Evolutionary conservation across 768 basidiomycete genomes (phyloP), one percentile per base, ranked within the genome.

Genomic region (Russula sp.): DNA sequence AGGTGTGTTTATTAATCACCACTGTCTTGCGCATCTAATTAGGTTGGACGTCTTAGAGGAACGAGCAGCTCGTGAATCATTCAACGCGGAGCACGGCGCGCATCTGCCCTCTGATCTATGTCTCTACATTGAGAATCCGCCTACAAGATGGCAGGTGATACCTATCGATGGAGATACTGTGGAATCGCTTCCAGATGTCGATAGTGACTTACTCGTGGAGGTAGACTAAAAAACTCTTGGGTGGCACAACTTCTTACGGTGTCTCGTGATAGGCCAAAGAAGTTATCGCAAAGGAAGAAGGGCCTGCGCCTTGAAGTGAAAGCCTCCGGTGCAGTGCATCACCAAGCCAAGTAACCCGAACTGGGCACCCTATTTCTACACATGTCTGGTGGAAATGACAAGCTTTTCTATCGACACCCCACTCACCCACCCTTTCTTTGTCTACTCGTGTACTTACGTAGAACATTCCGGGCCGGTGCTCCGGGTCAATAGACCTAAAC

Each of bases 91-190:
- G 49, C 84, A 92, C 53, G 90, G 89, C 0, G 78, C 78, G 13
- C 81, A 87, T 70, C 78, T 93, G 2, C 90, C 90, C 0, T 81
- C 85, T 65, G 91, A 93, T 66, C 78, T 93, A 42, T 93, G 91
- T 69, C 74, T 91, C 16, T 88, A 81, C 62, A 83, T 92, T 56
- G 82, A 81, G 65, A 88, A 91, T 70, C 72, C 80, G 10, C 90
- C 90, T 10, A 90, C 88, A 41, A 78, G 77, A 56, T 90, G 86
- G 85, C 81, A 86, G 62, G 78, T 90, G 13, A 69, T 81, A 1
- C 84, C 89, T 0, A 77, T 74, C 71, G 74, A 79, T 29, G 83
- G 81, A 6, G 83, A 86, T 42, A 63, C 70, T 7, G 69, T 74
- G 18, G 89, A 91, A 70, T 74, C 74, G 9, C 73, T 90, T 35